Percentiles rank a stretch among this genome's conserved stretches.
These are phyloP conservation scores for Avicennia marina DNA, from an alignment of 257 asterid species.

Conservation along the genomic window DNA sequence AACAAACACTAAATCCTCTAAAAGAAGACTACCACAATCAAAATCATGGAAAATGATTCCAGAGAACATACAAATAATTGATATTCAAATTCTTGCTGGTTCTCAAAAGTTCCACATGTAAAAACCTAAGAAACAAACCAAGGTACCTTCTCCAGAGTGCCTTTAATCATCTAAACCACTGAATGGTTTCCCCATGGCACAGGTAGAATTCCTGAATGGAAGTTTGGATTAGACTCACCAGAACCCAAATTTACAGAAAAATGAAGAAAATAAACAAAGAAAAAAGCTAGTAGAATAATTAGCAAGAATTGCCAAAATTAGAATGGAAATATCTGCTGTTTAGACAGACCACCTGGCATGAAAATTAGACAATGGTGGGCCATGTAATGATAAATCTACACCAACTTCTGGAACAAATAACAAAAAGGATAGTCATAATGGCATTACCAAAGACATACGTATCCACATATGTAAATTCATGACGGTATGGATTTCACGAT, in stretches of 20 bases:
- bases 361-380: not conserved
- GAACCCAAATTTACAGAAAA: constrained; percentile 35
- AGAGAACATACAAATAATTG: too few relatives aligned
- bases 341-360: constrained; percentile 16
- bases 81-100: constrained; percentile 17
- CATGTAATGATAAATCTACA: constrained; percentile 12
- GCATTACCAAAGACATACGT: constrained; percentile 28
- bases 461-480: too few relatives aligned
- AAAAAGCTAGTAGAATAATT: constrained; percentile 10
- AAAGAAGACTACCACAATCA: not conserved
- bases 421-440: constrained; percentile 9
- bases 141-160: constrained; percentile 97
- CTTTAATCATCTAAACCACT: constrained; percentile 88
- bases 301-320: constrained; percentile 15
- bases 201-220: constrained; percentile 84
- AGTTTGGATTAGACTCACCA: constrained; percentile 75
- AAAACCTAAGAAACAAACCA: constrained; percentile 82
- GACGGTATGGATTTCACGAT: too few relatives aligned
- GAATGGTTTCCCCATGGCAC: constrained; percentile 90
- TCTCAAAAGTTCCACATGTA: constrained; percentile 40
- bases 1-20: not conserved
- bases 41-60: not conserved
- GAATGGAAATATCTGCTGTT: constrained; percentile 9
- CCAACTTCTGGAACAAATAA: too few relatives aligned
- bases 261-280: constrained; percentile 15